Evolutionary conservation across 306 rosid species (phyloP).

Genomic region (Prunus fruticosa): DNA sequence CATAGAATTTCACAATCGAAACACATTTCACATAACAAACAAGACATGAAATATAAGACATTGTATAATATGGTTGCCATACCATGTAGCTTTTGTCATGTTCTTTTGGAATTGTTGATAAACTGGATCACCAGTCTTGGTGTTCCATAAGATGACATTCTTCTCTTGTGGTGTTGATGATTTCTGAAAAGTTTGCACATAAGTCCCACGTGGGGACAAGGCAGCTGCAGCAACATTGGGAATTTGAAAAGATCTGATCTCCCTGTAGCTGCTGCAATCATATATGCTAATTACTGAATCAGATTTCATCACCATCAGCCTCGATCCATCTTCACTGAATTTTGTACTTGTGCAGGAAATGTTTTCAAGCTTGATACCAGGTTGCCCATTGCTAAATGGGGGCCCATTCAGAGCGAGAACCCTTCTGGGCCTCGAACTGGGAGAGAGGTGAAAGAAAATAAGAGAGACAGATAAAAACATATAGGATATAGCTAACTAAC

Average conservation of each 20-base stretch:
- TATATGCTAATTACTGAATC: conserved; percentile 44
- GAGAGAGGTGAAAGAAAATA: conserved; percentile 10
- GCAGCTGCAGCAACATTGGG: conserved; percentile 54
- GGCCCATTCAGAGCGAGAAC: conserved; percentile 78
- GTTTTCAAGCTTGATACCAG: conserved; percentile 60
- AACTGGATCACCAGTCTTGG: conserved; percentile 51
- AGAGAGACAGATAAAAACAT: background rate
- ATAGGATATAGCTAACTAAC: background rate
- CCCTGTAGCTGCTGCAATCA: conserved; percentile 51
- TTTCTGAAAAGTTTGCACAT: conserved; percentile 72
- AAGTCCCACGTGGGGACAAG: conserved; percentile 76
- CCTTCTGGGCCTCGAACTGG: conserved; percentile 76
- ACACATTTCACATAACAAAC: background rate
- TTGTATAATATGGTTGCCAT: background rate
- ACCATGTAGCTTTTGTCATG: conserved; percentile 71
- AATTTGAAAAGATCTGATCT: conserved; percentile 64
- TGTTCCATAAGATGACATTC: conserved; percentile 70
- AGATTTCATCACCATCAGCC: conserved; percentile 61
- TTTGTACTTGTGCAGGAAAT: conserved; percentile 51
- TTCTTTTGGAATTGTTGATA: conserved; percentile 74
- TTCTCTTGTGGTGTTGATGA: conserved; percentile 65
- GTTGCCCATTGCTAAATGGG: conserved; percentile 56
- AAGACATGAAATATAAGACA: background rate
- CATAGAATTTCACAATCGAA: conserved; percentile 2
- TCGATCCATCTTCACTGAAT: conserved; percentile 76